Percentiles rank a stretch among this genome's conserved stretches.
These are phyloP conservation scores for Royoungia palumana DNA, from an alignment of 768 basidiomycete genomes.

Conservation along the genomic window DNA sequence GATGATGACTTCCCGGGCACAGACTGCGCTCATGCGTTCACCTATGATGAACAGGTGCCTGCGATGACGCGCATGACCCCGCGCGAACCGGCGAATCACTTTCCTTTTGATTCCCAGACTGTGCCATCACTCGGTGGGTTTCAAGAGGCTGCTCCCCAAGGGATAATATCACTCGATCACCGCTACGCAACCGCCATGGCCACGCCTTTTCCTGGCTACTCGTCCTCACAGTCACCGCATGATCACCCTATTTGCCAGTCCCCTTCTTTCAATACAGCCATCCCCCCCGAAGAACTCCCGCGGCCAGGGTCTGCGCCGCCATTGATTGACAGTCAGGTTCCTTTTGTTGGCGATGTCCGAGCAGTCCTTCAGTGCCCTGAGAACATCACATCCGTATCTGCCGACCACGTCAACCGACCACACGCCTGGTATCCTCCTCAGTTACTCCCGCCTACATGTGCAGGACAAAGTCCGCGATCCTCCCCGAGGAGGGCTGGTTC, in stretches of 20 bases:
- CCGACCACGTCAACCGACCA: constrained; percentile 16
- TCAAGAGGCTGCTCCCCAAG: constrained; percentile 14
- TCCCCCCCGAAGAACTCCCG: constrained; percentile 18
- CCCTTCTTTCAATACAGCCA: constrained; percentile 29
- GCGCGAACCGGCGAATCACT: constrained; percentile 12
- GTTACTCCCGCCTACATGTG: constrained; percentile 5
- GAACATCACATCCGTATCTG: constrained; percentile 3
- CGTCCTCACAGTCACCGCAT: constrained; percentile 29
- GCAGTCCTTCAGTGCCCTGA: constrained; percentile 19
- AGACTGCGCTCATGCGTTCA: constrained; percentile 15
- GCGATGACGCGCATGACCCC: constrained; percentile 13
- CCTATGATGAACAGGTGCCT: constrained; percentile 11
- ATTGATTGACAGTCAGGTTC: constrained; percentile 28
- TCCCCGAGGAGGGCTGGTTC: constrained; percentile 31
- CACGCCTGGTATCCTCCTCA: constrained; percentile 25
- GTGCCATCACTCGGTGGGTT: constrained; percentile 18
- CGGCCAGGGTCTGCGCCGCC: constrained; percentile 29
- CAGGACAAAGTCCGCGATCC: constrained; percentile 31
- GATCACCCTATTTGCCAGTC: constrained; percentile 25
- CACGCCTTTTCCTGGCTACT: constrained; percentile 31
- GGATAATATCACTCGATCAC: constrained; percentile 24
- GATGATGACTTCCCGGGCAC: constrained; percentile 19
- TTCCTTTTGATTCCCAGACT: constrained; percentile 15
- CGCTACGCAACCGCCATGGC: constrained; percentile 17
- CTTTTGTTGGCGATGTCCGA: constrained; percentile 27